Evolutionary conservation across 768 basidiomycete genomes (phyloP).

Genomic region (button mushroom (Agaricus bisporus)): DNA sequence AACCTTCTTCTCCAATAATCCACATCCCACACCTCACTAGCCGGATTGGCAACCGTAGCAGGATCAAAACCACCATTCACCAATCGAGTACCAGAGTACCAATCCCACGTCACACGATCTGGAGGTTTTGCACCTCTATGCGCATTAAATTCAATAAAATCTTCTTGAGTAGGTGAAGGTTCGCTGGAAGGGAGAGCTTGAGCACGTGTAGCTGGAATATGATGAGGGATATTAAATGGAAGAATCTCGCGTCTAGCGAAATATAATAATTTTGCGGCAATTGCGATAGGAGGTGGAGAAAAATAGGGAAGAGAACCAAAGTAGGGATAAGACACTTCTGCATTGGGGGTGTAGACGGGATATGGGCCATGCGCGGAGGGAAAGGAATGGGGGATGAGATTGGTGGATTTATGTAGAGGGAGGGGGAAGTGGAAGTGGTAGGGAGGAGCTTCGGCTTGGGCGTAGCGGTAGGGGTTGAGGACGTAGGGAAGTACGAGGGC

Average conservation of each 20-base stretch:
- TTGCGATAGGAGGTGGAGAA: slow-evolving; percentile 38
- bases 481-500: slow-evolving; percentile 23
- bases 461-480: slow-evolving; percentile 42
- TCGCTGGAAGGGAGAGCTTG: slow-evolving; percentile 17
- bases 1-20: slow-evolving; percentile 51
- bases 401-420: slow-evolving; percentile 7
- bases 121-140: slow-evolving; percentile 8
- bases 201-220: slow-evolving; percentile 26
- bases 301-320: slow-evolving; percentile 2
- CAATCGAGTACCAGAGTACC: slow-evolving; percentile 8
- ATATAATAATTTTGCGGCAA: slow-evolving; percentile 59
- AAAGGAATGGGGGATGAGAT: slow-evolving; percentile 4
- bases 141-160: slow-evolving; percentile 53
- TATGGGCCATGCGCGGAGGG: slow-evolving; percentile 13
- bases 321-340: slow-evolving; percentile 42
- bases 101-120: slow-evolving; percentile 14
- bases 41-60: background rate
- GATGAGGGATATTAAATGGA: slow-evolving; percentile 35
- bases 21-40: slow-evolving; percentile 46
- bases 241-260: slow-evolving; percentile 49
- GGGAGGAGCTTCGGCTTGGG: slow-evolving; percentile 51
- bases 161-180: slow-evolving; percentile 45
- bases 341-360: slow-evolving; percentile 18
- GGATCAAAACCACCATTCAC: slow-evolving; percentile 13
- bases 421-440: slow-evolving; percentile 50